Base-by-base conservation (phyloP, 768 basidiomycete species). In the Termitomyces sp. region DNA sequence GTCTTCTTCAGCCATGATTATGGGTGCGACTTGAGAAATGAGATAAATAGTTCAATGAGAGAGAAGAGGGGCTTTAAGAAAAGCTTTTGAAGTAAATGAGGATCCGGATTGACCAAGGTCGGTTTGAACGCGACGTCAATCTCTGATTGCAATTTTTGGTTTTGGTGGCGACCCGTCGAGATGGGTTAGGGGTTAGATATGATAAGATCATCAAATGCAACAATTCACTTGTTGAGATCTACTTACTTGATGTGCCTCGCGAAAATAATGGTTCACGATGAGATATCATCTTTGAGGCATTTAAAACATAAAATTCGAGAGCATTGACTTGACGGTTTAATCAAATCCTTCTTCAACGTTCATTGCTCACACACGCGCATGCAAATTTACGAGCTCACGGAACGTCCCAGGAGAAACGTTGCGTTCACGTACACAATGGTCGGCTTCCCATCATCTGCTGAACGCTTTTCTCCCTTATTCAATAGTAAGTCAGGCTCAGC, bases 1-100 rank as follows among this genome's bases (percentile, higher is more conserved):
- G 54, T 61, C 63, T 42, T 58, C 58, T 51, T 69, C 71, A 21
- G 71, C 59, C 71, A 71, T 65, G 28, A n/a, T 45, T 58, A 40
- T 15, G 45, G n/a, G 11, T 35, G 17, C 2, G 6, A 40, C 12
- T 46, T 9, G 43, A 50, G 49, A 61, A 59, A 56, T 51, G 55
- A 58, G 54, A 47, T 50, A 59, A 57, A 64, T 64, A 67, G 58
- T 53, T 59, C 46, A 52, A 52, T n/a, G 15, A 48, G 22, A 53
- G 34, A 30, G 42, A 44, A 34, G 45, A 17, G 24, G 12, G 2
- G 22, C 35, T 49, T 17, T 5, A 28, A 45, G 28, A 22, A n/a
- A 19, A 51, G 44, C 6, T 52, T 48, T 41, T 35, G 14, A 37
- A 43, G 15, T 22, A 41, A 3, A 22, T 30, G 43, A 42, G 34